These are phyloP conservation scores for Crepidotus variabilis DNA, from an alignment of 768 basidiomycete species.

Conservation along the genomic window DNA sequence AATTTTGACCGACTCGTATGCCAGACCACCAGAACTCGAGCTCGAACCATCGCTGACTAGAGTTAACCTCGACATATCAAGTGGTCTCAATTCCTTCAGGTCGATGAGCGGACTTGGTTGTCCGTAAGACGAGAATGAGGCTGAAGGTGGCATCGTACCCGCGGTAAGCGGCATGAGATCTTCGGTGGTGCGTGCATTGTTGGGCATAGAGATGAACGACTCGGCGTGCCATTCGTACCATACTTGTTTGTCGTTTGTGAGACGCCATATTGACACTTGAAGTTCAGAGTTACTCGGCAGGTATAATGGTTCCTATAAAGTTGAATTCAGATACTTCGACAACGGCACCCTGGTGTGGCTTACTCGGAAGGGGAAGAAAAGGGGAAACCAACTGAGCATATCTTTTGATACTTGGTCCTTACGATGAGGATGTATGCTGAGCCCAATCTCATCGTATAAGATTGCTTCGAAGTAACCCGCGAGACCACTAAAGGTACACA, in stretches of 20 bases:
- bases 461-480: constrained; percentile 96
- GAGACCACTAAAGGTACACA: constrained; percentile 51
- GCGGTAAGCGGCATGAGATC: constrained; percentile 18
- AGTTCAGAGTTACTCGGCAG: constrained; percentile 90
- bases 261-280: constrained; percentile 90
- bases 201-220: constrained; percentile 72
- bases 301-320: constrained; percentile 80
- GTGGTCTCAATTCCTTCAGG: constrained; percentile 41
- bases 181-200: constrained; percentile 25
- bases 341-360: not conserved
- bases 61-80: constrained; percentile 14
- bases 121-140: constrained; percentile 22
- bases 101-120: constrained; percentile 67
- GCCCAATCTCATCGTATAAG: constrained; percentile 77
- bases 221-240: constrained; percentile 99
- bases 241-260: constrained; percentile 84
- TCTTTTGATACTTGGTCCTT: constrained; percentile 86
- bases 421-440: constrained; percentile 91
- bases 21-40: constrained; percentile 6
- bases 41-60: constrained; percentile 7
- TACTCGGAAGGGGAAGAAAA: constrained; percentile 93
- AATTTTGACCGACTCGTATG: constrained; percentile 72
- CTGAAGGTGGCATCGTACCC: constrained; percentile 14
- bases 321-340: not conserved
- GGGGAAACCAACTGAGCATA: constrained; percentile 99